Evolutionary conservation across 176 grass and related monocot species (phyloP).

Genomic region (Aegilops longissima): DNA sequence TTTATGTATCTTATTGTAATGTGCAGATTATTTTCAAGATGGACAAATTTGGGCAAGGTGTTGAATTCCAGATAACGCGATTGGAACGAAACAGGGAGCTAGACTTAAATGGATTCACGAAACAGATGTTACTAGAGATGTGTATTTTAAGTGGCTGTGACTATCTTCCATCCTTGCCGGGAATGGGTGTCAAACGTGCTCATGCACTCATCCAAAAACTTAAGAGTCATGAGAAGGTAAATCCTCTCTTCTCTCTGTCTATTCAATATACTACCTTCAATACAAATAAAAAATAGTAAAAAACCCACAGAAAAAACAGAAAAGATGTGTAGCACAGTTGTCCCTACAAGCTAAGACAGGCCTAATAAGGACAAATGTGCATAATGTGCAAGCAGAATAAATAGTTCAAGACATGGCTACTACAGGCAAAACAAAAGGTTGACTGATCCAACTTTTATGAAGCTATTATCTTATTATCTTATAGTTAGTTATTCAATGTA

Average conservation of each 20-base stretch:
- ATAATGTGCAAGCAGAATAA: background rate
- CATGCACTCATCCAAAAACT: constrained; percentile 80
- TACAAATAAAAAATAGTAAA: background rate
- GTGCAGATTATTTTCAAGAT: constrained; percentile 96
- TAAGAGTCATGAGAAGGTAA: constrained; percentile 89
- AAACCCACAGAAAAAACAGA: background rate
- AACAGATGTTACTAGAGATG: constrained; percentile 97
- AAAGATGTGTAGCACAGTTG: background rate
- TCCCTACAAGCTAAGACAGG: background rate
- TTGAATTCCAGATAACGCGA: constrained; percentile 71
- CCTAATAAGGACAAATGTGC: background rate
- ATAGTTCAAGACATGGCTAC: constrained; percentile 14
- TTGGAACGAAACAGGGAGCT: constrained; percentile 76
- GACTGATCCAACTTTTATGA: background rate
- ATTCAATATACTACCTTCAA: constrained; percentile 4
- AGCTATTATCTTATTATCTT: background rate
- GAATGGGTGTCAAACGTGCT: constrained; percentile 95
- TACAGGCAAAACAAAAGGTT: background rate
- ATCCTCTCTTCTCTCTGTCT: background rate
- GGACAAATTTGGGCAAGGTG: constrained; percentile 97
- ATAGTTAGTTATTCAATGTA: background rate
- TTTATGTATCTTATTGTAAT: constrained; percentile 6
- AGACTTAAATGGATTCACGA: constrained; percentile 79
- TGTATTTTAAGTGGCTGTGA: constrained; percentile 98
- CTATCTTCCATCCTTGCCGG: constrained; percentile 88